Evolutionary conservation across 495 filamentous ascomycete species (phyloP).

Genomic region (Neurospora sp.): DNA sequence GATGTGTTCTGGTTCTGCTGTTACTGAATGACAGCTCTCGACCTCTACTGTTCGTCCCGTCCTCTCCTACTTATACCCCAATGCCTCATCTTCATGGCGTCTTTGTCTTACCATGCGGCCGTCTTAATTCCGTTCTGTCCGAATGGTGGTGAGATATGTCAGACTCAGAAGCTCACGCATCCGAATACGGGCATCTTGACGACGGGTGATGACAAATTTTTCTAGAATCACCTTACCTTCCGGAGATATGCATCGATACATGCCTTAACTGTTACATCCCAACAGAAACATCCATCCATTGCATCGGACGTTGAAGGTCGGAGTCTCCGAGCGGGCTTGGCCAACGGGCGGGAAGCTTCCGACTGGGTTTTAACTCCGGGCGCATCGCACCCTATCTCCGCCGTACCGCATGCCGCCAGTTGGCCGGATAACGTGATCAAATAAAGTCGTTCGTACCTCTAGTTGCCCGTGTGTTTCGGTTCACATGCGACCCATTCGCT

Average conservation of each 20-base stretch:
- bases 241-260: background rate
- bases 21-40: background rate
- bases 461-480: background rate
- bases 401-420: background rate
- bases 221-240: background rate
- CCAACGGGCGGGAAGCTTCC: too few relatives aligned
- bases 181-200: background rate
- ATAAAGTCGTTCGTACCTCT: background rate
- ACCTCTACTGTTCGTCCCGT: background rate
- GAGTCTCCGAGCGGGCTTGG: too few relatives aligned
- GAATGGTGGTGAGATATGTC: background rate
- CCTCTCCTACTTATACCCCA: background rate
- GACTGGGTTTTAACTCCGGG: background rate
- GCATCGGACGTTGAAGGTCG: too few relatives aligned
- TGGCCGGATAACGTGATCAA: background rate
- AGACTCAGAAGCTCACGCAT: background rate
- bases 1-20: background rate
- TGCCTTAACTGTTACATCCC: too few relatives aligned
- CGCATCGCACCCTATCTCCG: background rate
- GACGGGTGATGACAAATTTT: background rate
- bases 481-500: background rate
- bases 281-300: too few relatives aligned
- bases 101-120: background rate
- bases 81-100: background rate
- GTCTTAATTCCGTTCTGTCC: background rate